Percentiles rank a stretch among this genome's conserved stretches.
phyloP scores from a whole-genome alignment of 2,329 filamentous ascomycete species.

The Cucurbitaria berberidis region DNA sequence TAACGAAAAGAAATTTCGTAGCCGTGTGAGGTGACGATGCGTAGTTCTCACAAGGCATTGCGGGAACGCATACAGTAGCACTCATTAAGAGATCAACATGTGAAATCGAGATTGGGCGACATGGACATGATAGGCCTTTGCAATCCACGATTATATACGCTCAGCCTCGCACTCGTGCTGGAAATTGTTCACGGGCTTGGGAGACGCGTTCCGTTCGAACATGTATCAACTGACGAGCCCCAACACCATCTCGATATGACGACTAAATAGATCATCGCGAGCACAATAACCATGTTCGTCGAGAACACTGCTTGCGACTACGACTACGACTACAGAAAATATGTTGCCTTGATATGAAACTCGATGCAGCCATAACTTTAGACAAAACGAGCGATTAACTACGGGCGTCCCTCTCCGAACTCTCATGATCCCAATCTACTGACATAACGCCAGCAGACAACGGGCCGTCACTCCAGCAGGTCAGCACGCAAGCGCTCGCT shows the following conservation, averaged over 20 bases:
- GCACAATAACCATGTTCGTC: not conserved
- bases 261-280: not conserved
- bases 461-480: constrained; percentile 44
- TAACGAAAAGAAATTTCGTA: constrained; percentile 21
- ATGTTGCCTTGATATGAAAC: constrained; percentile 64
- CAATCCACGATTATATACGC: not conserved
- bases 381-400: constrained; percentile 60
- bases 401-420: constrained; percentile 58
- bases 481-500: constrained; percentile 44
- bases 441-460: constrained; percentile 50
- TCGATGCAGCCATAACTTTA: constrained; percentile 50
- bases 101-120: not conserved
- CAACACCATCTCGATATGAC: not conserved
- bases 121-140: not conserved
- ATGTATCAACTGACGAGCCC: not conserved
- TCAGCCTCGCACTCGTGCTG: not conserved
- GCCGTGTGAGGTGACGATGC: not conserved
- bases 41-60: not conserved
- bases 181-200: not conserved
- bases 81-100: not conserved
- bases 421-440: constrained; percentile 44
- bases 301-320: not conserved
- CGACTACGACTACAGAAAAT: constrained; percentile 2
- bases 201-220: not conserved
- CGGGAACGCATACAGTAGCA: not conserved